Percentiles rank a stretch among this genome's conserved stretches.
These are phyloP conservation scores for Petasospora fabianii DNA, from an alignment of 1,139 yeast genomes.

Conservation along the genomic window DNA sequence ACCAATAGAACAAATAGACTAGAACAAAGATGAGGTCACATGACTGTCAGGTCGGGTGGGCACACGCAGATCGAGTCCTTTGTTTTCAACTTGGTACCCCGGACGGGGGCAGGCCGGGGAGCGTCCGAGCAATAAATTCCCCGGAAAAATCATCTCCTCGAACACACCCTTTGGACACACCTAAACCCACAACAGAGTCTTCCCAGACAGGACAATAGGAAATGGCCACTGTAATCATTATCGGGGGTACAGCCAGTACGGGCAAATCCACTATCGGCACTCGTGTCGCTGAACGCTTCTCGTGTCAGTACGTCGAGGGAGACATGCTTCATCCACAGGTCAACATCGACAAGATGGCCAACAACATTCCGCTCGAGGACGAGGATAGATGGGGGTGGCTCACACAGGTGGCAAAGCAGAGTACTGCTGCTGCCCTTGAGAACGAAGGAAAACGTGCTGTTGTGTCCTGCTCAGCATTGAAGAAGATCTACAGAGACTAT, in stretches of 20 bases:
- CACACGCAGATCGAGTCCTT: too few relatives aligned
- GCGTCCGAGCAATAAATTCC: too few relatives aligned
- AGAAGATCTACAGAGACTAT: conserved; percentile 62
- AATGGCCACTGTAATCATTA: conserved; percentile 33
- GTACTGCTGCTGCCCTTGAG: conserved; percentile 38
- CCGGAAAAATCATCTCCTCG: too few relatives aligned
- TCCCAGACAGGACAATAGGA: too few relatives aligned
- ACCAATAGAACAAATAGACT: too few relatives aligned
- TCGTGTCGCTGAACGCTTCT: conserved; percentile 41
- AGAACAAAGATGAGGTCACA: too few relatives aligned
- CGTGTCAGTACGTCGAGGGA: conserved; percentile 74
- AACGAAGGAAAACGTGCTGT: conserved; percentile 39
- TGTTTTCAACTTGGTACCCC: too few relatives aligned
- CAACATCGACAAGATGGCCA: conserved; percentile 78
- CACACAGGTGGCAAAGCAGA: conserved; percentile 40
- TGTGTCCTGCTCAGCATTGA: conserved; percentile 83
- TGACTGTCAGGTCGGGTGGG: too few relatives aligned
- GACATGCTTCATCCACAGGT: conserved; percentile 71
- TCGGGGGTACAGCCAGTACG: conserved; percentile 96
- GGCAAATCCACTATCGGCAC: conserved; percentile 82
- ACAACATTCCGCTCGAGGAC: conserved; percentile 77
- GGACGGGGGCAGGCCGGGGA: too few relatives aligned
- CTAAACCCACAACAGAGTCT: too few relatives aligned
- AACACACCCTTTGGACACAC: too few relatives aligned
- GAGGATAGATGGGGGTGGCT: conserved; percentile 95